These are phyloP conservation scores for Entrophospora sp. DNA, from an alignment of 192 early-diverging fungal species.

Conservation along the genomic window DNA sequence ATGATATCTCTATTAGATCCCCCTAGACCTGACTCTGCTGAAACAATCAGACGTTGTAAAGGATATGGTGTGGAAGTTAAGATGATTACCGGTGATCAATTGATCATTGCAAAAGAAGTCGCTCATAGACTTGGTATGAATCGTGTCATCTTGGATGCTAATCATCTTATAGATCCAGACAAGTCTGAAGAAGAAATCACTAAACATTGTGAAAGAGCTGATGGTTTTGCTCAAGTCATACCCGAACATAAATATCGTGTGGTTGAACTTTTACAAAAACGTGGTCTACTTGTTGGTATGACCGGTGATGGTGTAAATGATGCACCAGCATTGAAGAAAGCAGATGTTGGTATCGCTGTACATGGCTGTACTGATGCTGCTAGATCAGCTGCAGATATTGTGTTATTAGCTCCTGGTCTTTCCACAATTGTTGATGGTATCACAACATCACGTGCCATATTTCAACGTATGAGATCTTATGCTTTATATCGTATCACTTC, in stretches of 20 bases:
- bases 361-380: conserved; percentile 94
- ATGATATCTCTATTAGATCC: conserved; percentile 90
- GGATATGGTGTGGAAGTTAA: conserved; percentile 87
- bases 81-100: conserved; percentile 96
- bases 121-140: conserved; percentile 86
- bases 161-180: conserved; percentile 69
- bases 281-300: conserved; percentile 82
- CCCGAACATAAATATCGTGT: conserved; percentile 97
- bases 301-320: conserved; percentile 98
- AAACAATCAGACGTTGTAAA: conserved; percentile 78
- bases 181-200: conserved; percentile 75
- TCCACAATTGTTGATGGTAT: conserved; percentile 92
- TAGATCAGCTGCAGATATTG: conserved; percentile 91
- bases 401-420: conserved; percentile 79
- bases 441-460: conserved; percentile 82
- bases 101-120: conserved; percentile 90
- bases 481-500: conserved; percentile 92
- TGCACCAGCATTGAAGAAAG: conserved; percentile 96
- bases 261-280: conserved; percentile 85
- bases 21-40: conserved; percentile 78
- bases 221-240: conserved; percentile 95
- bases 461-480: conserved; percentile 93
- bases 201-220: conserved; percentile 74
- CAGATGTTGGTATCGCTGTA: conserved; percentile 95
- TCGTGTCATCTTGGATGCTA: conserved; percentile 83